Conservation (phyloP, 495 filamentous ascomycete genomes). For the Neurospora discreta region DNA sequence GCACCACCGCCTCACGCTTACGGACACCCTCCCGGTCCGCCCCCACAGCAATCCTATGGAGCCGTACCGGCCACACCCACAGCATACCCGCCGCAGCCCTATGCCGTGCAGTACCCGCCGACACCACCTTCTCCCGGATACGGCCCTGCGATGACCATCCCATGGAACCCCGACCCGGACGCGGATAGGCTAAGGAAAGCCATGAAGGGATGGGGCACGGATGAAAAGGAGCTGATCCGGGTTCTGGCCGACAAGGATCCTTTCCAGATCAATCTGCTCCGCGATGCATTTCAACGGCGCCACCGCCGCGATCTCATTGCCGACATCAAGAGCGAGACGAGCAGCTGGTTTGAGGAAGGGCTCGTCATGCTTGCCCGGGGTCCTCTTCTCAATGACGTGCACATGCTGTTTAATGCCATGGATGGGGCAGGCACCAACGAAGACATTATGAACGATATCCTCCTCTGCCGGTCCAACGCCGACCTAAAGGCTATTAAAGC, state of each 20-base stretch:
- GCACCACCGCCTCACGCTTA: background rate
- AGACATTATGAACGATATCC: slow-evolving; percentile 68
- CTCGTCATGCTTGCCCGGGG: slow-evolving; percentile 66
- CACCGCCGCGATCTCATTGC: slow-evolving; percentile 56
- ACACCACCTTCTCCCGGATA: slow-evolving; percentile 52
- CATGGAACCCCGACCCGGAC: slow-evolving; percentile 51
- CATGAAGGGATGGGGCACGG: slow-evolving; percentile 88
- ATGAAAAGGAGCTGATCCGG: slow-evolving; percentile 62
- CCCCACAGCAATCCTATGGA: slow-evolving; percentile 19
- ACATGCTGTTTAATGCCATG: slow-evolving; percentile 54
- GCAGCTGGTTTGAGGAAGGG: slow-evolving; percentile 57
- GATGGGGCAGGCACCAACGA: slow-evolving; percentile 79
- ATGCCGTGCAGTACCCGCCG: slow-evolving; percentile 29
- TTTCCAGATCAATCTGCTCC: slow-evolving; percentile 58
- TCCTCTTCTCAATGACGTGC: slow-evolving; percentile 60
- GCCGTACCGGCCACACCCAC: slow-evolving; percentile 20
- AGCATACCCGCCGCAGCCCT: slow-evolving; percentile 22
- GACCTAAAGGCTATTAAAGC: slow-evolving; percentile 73
- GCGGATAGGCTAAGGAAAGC: slow-evolving; percentile 62
- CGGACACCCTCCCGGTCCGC: background rate
- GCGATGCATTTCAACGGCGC: slow-evolving; percentile 49
- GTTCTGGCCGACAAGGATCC: slow-evolving; percentile 59
- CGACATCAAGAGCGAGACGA: slow-evolving; percentile 66
- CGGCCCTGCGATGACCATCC: slow-evolving; percentile 47
- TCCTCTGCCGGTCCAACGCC: slow-evolving; percentile 73